Base-by-base conservation (phyloP, 2,329 filamentous ascomycete species). In the Fusarium longipes region DNA sequence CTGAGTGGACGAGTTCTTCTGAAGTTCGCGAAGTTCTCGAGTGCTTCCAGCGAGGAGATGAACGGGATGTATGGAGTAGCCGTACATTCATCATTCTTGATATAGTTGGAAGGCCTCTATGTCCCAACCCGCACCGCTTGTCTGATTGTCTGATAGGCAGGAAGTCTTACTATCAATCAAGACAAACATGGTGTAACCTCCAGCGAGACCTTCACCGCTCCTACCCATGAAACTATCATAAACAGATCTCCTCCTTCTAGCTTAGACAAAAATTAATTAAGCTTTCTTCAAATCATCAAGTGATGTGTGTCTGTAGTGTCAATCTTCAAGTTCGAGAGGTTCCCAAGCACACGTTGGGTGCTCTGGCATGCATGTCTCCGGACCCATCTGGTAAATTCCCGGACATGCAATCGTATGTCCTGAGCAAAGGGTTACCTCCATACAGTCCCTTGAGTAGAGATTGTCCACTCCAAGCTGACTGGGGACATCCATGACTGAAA, bases 41-140 rank as follows among this genome's bases (percentile, higher is more conserved):
- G 63, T 6, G 39, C 29, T 6, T n/a, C 17, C 8, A 8, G 20
- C 2, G 40, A 66, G 6, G 45, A 35, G 5, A 47, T 43, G 15
- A 52, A 62, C 7, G 56, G 45, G 15, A 57, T 52, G 15, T 40
- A 63, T 4, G 62, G 40, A 5, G 40, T 63, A 7, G n/a, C 6
- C 3, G 1, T 6, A 62, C 42, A 63, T 22, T 20, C 5, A 6
- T 12, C 2, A 14, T 63, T 35, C 2, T 10, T 29, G 10, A n/a
- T n/a, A n/a, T n/a, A 25, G 25, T 25, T 25, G 25, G 8, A 25
- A 25, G 25, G 25, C 25, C 25, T 8, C 8, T 25, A 25, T 25
- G 25, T 25, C 25, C 25, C 25, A 25, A 25, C 25, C 25, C 25
- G 25, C 8, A 25, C 25, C 8, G 25, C 25, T 25, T 25, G 25